Percentiles rank a stretch among this genome's conserved stretches.
These are phyloP conservation scores for Tylopilus vinaceipallidus DNA, from an alignment of 768 basidiomycete species.

Conservation along the genomic window DNA sequence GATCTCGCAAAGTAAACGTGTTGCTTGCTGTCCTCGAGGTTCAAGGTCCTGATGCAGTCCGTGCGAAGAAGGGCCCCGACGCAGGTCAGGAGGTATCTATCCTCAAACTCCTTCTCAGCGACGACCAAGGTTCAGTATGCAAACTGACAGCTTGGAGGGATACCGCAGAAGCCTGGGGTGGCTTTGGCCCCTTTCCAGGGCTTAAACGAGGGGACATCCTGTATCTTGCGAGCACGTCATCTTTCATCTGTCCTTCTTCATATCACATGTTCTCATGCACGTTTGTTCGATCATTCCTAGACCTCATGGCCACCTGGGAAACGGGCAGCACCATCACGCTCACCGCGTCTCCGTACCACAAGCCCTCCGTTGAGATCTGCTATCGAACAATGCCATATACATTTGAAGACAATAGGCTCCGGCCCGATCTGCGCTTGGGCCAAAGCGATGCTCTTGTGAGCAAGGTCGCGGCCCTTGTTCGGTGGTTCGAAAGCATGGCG, in stretches of 20 bases:
- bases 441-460: constrained; percentile 66
- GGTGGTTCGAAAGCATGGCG: constrained; percentile 75
- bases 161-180: constrained; percentile 70
- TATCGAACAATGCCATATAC: constrained; percentile 74
- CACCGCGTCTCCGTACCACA: constrained; percentile 67
- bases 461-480: constrained; percentile 61
- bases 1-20: constrained; percentile 51
- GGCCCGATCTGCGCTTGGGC: constrained; percentile 73
- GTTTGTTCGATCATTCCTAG: constrained; percentile 33
- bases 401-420: constrained; percentile 54
- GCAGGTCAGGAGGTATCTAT: constrained; percentile 68
- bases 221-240: constrained; percentile 60
- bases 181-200: constrained; percentile 37
- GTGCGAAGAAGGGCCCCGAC: constrained; percentile 64
- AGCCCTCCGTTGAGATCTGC: constrained; percentile 64
- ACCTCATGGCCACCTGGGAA: constrained; percentile 51
- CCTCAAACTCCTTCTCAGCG: constrained; percentile 69
- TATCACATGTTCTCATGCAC: constrained; percentile 19
- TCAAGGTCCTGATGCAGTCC: constrained; percentile 70
- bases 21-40: constrained; percentile 72
- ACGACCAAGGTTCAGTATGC: constrained; percentile 65
- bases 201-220: constrained; percentile 72
- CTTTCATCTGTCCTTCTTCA: constrained; percentile 3
- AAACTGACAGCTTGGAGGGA: constrained; percentile 81
- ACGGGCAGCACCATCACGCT: constrained; percentile 45